These are phyloP conservation scores for Phytophthora uliginosa DNA, from an alignment of 352 stramenopile species.

Conservation along the genomic window DNA sequence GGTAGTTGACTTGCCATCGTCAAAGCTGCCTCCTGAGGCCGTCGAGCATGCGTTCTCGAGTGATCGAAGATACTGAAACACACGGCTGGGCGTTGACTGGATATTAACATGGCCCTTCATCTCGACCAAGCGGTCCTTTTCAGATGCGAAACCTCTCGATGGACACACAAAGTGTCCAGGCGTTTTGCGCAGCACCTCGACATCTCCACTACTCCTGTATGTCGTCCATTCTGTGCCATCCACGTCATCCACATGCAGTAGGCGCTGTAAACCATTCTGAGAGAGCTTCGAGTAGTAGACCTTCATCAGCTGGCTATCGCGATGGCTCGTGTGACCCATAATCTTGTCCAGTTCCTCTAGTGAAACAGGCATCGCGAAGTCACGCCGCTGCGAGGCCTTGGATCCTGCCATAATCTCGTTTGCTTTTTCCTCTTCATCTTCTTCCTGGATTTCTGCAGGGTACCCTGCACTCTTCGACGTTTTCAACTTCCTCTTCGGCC, in stretches of 20 bases:
- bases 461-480: slow-evolving; percentile 49
- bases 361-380: slow-evolving; percentile 42
- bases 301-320: slow-evolving; percentile 79
- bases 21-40: slow-evolving; percentile 29
- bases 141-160: slow-evolving; percentile 34
- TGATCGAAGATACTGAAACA: slow-evolving; percentile 76
- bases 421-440: slow-evolving; percentile 37
- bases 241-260: slow-evolving; percentile 54
- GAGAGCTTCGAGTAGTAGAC: slow-evolving; percentile 79
- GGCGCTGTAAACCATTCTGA: slow-evolving; percentile 59
- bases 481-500: slow-evolving; percentile 65
- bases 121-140: slow-evolving; percentile 71
- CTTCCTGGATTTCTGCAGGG: slow-evolving; percentile 43
- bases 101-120: slow-evolving; percentile 78
- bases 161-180: slow-evolving; percentile 41
- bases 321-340: slow-evolving; percentile 68
- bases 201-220: slow-evolving; percentile 42
- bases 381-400: slow-evolving; percentile 27
- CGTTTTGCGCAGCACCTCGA: slow-evolving; percentile 56
- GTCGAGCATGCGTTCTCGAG: slow-evolving; percentile 51
- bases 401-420: slow-evolving; percentile 22
- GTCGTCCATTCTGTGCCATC: slow-evolving; percentile 55
- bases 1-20: slow-evolving; percentile 45
- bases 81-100: slow-evolving; percentile 44
- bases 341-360: slow-evolving; percentile 65